Percentiles rank a stretch among this genome's conserved stretches.
Evolutionary conservation across 371 early-diverging fungal genomes (phyloP).

Genomic region (Actinomortierella wolfii): DNA sequence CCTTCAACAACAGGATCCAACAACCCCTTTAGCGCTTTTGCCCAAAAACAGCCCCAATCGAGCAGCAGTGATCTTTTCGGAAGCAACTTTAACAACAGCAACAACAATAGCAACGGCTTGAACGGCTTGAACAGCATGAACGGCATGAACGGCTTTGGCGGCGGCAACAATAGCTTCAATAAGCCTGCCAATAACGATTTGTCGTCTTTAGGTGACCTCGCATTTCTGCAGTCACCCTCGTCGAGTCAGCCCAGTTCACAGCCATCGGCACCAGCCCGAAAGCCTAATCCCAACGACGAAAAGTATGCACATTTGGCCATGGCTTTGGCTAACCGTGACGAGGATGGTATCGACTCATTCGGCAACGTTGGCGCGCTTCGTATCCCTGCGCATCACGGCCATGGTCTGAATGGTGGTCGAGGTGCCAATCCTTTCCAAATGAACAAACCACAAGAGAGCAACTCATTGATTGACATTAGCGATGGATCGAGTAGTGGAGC

Average conservation of each 20-base stretch:
- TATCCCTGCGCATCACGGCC: slow-evolving; percentile 46
- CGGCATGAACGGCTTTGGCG: slow-evolving; percentile 1
- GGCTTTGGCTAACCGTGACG: slow-evolving; percentile 27
- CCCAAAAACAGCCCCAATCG: slow-evolving; percentile 42
- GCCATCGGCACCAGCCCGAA: slow-evolving; percentile 4
- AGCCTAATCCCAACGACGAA: slow-evolving; percentile 20
- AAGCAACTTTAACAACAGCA: slow-evolving; percentile 10
- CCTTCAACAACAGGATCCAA: slow-evolving; percentile 39
- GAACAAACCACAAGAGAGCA: slow-evolving; percentile 7
- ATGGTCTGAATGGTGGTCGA: too few relatives aligned
- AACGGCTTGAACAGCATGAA: slow-evolving; percentile 5
- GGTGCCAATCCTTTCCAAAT: neutral
- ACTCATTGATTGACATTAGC: slow-evolving; percentile 31
- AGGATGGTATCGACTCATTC: slow-evolving; percentile 61
- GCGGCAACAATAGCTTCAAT: slow-evolving; percentile 7
- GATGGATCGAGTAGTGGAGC: slow-evolving; percentile 7
- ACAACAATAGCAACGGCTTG: slow-evolving; percentile 8
- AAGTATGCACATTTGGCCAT: slow-evolving; percentile 32
- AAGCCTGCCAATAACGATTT: slow-evolving; percentile 14
- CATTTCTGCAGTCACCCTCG: slow-evolving; percentile 31
- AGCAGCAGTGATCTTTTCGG: slow-evolving; percentile 12
- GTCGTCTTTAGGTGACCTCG: slow-evolving; percentile 29
- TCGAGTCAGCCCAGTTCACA: slow-evolving; percentile 10
- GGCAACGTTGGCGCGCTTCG: slow-evolving; percentile 59
- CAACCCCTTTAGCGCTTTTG: slow-evolving; percentile 46